phyloP scores from a whole-genome alignment of 768 basidiomycete species.

The Naganishia onofrii region DNA sequence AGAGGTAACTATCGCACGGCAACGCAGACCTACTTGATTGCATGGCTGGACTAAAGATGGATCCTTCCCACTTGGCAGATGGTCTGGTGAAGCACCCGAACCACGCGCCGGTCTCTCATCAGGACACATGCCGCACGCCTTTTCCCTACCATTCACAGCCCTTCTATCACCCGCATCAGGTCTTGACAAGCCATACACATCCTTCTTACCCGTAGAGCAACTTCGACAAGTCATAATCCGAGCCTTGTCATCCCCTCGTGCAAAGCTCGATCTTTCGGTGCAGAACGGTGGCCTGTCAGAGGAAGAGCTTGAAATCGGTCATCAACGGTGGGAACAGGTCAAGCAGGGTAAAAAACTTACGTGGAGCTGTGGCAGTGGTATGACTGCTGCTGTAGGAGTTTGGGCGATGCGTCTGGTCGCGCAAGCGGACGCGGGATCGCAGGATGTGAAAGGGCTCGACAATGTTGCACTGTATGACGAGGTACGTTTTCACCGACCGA shows the following conservation, averaged over 20 bases:
- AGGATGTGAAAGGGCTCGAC: slow-evolving; percentile 46
- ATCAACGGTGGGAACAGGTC: slow-evolving; percentile 58
- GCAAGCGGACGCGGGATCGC: slow-evolving; percentile 46
- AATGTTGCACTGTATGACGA: slow-evolving; percentile 79
- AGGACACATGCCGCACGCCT: slow-evolving; percentile 86
- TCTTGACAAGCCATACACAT: slow-evolving; percentile 57
- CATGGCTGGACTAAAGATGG: neutral
- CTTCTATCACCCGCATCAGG: slow-evolving; percentile 60
- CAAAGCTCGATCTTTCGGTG: slow-evolving; percentile 3
- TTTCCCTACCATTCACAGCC: slow-evolving; percentile 75
- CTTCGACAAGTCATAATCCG: slow-evolving; percentile 63
- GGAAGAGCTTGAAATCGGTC: slow-evolving; percentile 28
- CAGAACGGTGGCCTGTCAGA: slow-evolving; percentile 11
- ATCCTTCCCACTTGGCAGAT: slow-evolving; percentile 57
- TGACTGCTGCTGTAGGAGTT: slow-evolving; percentile 97
- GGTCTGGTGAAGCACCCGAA: slow-evolving; percentile 75
- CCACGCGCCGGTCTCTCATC: slow-evolving; percentile 82
- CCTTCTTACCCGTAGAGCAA: slow-evolving; percentile 60
- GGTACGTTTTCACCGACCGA: slow-evolving; percentile 56
- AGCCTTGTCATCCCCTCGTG: slow-evolving; percentile 58
- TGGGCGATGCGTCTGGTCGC: slow-evolving; percentile 72
- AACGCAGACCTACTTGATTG: neutral
- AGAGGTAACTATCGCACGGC: slow-evolving; percentile 59
- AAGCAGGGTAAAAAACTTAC: slow-evolving; percentile 65
- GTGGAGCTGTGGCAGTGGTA: slow-evolving; percentile 88